Evolutionary conservation across 257 asterid species (phyloP), one percentile per base, ranked within the genome.

Genomic region (Handroanthus guayacan): DNA sequence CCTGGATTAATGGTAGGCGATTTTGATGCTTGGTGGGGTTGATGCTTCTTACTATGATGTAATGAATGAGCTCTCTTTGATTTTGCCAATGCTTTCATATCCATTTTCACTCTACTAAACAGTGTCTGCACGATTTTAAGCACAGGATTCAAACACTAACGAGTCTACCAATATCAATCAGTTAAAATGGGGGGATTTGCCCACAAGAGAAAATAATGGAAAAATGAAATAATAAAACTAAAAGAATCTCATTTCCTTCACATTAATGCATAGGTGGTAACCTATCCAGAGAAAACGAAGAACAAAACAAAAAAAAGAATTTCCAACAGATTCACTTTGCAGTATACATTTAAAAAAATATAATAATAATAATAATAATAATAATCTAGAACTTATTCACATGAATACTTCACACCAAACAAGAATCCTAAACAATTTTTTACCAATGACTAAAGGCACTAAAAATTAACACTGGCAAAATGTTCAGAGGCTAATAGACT

Each of bases 41-140:
- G 86, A 81, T 89, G 86, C 83, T 94, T 90, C 86, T 89, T 94
- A 45, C 86, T 90, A 72, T 86, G 85, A 70, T 89, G 93, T 60
- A 85, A 67, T 11, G 98, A 81, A 83, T 92, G 99, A 56, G 99
- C 96, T 84, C 99, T 81, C 78, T 92, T 95, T 1, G 98, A 95
- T 87, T 95, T 95, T 11, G 99, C 99, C 93, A 95, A 83, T 47
- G 97, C 80, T 86, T 92, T 95, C 50, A 88, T 79, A 84, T 95
- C 99, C 99, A 95, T 87, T 16, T 77, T 76, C 69, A 41, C 69
- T 62, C 72, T 31, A 50, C 69, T 75, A n/a, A 66, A 56, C 43
- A 60, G 18, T 37, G 58, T 25, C 80, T 79, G 83, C 77, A 58
- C 75, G 54, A 54, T 52, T 14, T 38, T 17, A 17, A 12, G 37